Evolutionary conservation across 108 stramenopile genomes (phyloP), one percentile per base, ranked within the genome.

Genomic region (Nitzschia palea): DNA sequence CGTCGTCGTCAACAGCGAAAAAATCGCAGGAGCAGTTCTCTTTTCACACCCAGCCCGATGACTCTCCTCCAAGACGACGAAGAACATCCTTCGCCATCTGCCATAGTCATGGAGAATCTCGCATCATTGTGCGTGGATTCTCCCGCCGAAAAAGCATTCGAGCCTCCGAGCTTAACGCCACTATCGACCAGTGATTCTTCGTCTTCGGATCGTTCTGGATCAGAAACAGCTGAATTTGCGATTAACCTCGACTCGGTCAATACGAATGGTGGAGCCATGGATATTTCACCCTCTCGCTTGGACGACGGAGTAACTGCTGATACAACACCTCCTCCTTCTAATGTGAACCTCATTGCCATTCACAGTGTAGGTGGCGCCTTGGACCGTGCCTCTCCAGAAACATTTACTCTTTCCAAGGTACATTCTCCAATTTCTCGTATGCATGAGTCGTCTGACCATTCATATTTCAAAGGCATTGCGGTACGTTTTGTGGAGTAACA

Each of bases 11-110:
- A 44, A 23, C 28, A 53, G 30, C 44, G 53, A 40, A 76, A 62
- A 42, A 56, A 74, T 66, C 55, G 73, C 32, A 56, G 73, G 3
- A 53, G 36, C 9, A 74, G 73, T 40, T 40, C 57, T 12, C 56
- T 66, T 8, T 74, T 74, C 31, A 67, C 54, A 22, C 55, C 55
- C 27, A 68, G 42, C 9, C 54, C 67, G 15, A 55, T 44, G 28
- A 6, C 45, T 3, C 22, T 17, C 8, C 54, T 44, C 17, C 23
- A 48, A 4, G 30, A 54, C 33, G 34, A 47, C 28, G 36, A 61
- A 9, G 52, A 54, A 18, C 25, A 27, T 28, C 10, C 25, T 22
- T 55, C 67, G 20, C 67, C 67, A 8, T 57, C 54, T 22, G 51
- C 27, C 15, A 26, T 36, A n/a, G 43, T 57, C 8, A 44, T 30